Base-by-base conservation (phyloP, 176 grass and related monocot species). In the Raddia guianensis region DNA sequence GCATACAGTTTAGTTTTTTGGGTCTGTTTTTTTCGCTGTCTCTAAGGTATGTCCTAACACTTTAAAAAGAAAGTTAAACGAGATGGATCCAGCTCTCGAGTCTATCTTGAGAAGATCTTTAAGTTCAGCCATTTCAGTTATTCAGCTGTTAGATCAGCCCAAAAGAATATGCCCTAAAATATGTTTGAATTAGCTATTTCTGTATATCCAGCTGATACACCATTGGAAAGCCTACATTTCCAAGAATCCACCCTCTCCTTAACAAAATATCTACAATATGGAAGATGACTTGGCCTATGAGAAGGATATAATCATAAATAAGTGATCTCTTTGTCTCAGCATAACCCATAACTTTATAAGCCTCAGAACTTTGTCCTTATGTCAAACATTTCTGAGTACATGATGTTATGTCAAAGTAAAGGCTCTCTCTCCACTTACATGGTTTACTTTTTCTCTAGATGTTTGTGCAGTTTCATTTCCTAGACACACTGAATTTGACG, bases 391-490 rank as follows among this genome's bases (percentile, higher is more conserved):
- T 9, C 0, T 57, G 12, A 55, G 49, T 87, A 44, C 58, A 78
- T 55, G 35, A 43, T 77, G 32, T 49, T 69, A 57, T 68, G 49
- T 83, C 33, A 63, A 66, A 74, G 19, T 58, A 68, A 9, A 48
- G 34, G 46, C 40, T 85, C 80, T 63, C 9, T 70, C 8, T 57
- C 44, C 18, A 66, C 7, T 82, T 82, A 56, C 74, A 13, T 68
- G 42, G 53, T 61, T 85, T 35, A 75, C 52, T 19, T 52, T 80
- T 72, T 75, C 0, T 70, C 20, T 5, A 12, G 68, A 55, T 80
- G 56, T 75, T 50, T 74, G 49, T 88, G 75, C 83, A 93, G 91
- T 57, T 46, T 76, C 68, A 82, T 83, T 91, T 86, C 72, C 59
- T 73, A 57, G 71, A 72, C 53, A 65, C 21, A 62, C 70, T 18